Conservation (phyloP, 768 basidiomycete genomes). For the Sistotremastrum niveocremeum region DNA sequence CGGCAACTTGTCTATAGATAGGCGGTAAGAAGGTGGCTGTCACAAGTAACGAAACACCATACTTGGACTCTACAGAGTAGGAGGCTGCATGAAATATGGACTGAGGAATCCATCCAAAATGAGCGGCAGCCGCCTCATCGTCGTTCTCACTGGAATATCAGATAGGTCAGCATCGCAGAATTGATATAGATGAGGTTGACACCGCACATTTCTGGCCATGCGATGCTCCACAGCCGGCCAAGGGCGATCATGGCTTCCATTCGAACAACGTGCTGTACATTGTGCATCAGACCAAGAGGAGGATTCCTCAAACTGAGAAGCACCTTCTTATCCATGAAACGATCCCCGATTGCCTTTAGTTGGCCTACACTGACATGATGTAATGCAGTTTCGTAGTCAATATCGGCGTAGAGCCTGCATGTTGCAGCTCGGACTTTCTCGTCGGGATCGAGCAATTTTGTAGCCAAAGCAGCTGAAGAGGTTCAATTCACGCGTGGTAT, state of each 20-base stretch:
- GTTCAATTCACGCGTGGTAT: background rate
- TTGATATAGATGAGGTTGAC: conserved; percentile 15
- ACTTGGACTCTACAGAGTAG: conserved; percentile 48
- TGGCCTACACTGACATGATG: conserved; percentile 62
- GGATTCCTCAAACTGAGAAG: background rate
- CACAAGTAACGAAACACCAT: conserved; percentile 6
- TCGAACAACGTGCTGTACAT: conserved; percentile 44
- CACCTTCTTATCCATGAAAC: conserved; percentile 82
- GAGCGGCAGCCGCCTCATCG: conserved; percentile 53
- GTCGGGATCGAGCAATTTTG: conserved; percentile 75
- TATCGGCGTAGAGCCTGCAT: conserved; percentile 64
- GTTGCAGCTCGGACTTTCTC: conserved; percentile 81
- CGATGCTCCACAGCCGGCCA: conserved; percentile 65
- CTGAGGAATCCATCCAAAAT: conserved; percentile 91
- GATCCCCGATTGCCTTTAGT: conserved; percentile 49
- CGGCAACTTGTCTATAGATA: conserved; percentile 38
- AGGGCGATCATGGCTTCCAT: conserved; percentile 64
- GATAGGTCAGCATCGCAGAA: background rate
- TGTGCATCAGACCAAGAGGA: background rate
- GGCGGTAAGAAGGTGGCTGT: no score
- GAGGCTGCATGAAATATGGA: conserved; percentile 44
- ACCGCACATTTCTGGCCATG: conserved; percentile 75
- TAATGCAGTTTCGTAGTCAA: conserved; percentile 85
- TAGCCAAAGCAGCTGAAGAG: conserved; percentile 36
- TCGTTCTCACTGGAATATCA: conserved; percentile 52